phyloP scores from a whole-genome alignment of 768 basidiomycete species.

The Mycena polygramma region DNA sequence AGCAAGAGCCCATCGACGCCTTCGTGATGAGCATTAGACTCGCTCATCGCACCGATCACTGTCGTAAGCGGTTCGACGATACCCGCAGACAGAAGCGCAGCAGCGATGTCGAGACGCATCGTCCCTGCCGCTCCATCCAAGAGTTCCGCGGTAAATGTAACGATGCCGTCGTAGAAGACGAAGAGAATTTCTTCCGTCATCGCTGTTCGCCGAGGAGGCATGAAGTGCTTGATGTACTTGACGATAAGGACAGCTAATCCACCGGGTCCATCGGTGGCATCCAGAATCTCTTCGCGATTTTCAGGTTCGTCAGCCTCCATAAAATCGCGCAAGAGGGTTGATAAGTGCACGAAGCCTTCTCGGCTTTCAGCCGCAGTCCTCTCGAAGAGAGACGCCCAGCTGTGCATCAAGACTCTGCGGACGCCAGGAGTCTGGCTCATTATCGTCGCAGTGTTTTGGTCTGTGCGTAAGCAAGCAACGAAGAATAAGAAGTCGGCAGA shows the following conservation, averaged over 20 bases:
- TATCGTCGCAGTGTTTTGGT: background rate
- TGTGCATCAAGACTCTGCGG: background rate
- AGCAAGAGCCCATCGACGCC: background rate
- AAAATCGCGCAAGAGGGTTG: background rate
- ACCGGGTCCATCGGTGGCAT: background rate
- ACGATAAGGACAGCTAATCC: background rate
- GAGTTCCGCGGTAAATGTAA: background rate
- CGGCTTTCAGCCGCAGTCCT: no score
- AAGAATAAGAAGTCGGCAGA: background rate
- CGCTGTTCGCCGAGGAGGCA: background rate
- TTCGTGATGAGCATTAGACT: background rate
- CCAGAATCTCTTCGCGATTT: background rate
- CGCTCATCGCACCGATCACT: background rate
- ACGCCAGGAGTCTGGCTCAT: background rate
- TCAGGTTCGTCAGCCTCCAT: background rate
- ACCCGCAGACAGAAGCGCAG: no score
- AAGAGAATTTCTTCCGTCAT: background rate
- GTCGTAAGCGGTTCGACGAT: background rate
- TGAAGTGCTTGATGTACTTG: background rate
- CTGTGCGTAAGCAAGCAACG: background rate
- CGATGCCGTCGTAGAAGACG: background rate
- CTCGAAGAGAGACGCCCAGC: background rate
- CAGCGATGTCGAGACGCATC: background rate
- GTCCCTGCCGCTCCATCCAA: background rate
- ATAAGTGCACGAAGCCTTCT: no score